Evolutionary conservation across 768 basidiomycete genomes (phyloP), one percentile per base, ranked within the genome.

Genomic region (Boletus rufocinnamomeus): DNA sequence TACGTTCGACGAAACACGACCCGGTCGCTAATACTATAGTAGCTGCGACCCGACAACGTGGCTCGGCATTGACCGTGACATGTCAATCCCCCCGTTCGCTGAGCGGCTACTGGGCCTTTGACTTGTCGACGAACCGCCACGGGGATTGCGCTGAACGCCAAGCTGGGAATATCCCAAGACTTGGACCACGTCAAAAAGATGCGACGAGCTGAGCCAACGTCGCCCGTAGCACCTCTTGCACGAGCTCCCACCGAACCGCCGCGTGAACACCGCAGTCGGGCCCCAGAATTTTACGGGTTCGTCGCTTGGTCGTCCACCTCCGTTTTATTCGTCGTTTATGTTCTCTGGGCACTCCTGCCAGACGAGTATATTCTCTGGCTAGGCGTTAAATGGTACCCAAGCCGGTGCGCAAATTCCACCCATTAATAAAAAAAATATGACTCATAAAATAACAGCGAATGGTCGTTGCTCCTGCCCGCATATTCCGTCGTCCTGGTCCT

Each of bases 231-330:
- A 17, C 83, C 77, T 1, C 66, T 82, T 28, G 80, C 81, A 35
- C 72, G 76, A 9, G 79, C 70, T 48, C 77, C 80, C 49, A 70
- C 72, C 19, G 62, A 73, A 46, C 74, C 73, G 2, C 75, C 77
- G 7, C 72, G 68, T 41, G 82, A 80, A 52, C 69, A 75, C 59
- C 83, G 82, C 60, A 88, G 85, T 69, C 84, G 89, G 10, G 88
- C 89, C 14, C 82, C 89, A 44, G 93, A 95, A 74, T 88, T 93
- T 66, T 93, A 93, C 64, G 93, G 93, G n/a, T 95, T 94, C 69
- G 90, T 89, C 6, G 90, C 89, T 17, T 91, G 86, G 87, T 85
- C 86, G 10, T 85, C 85, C 0, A 93, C 93, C 0, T 85, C 82
- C 52, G 73, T 93, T 28, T 72, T 84, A 2, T 94, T 89, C 67